These are phyloP conservation scores for Aspergillus arachidicola DNA, from an alignment of 2,329 filamentous ascomycete genomes.

Conservation along the genomic window DNA sequence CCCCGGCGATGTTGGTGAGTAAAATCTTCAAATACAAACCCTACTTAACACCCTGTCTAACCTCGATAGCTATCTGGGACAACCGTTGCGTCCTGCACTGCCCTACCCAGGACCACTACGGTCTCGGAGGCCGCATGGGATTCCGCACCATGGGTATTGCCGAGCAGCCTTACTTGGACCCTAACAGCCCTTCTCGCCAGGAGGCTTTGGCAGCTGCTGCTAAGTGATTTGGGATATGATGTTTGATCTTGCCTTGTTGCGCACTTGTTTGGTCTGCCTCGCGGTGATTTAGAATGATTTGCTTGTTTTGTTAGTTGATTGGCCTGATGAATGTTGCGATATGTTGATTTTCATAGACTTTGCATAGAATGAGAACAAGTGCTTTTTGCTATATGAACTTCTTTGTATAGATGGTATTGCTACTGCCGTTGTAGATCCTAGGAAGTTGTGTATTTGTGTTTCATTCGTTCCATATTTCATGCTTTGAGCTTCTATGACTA, in stretches of 20 bases:
- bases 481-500: not conserved
- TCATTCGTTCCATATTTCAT: not conserved
- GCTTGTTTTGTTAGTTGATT: not conserved
- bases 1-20: not conserved
- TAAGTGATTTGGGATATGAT: too few species aligned
- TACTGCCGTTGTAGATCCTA: not conserved
- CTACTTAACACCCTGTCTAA: not conserved
- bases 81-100: not conserved
- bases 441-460: not conserved
- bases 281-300: not conserved
- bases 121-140: not conserved
- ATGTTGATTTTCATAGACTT: not conserved
- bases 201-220: not conserved
- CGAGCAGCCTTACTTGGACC: not conserved
- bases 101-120: not conserved
- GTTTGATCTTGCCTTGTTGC: too few species aligned
- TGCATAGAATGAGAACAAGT: not conserved
- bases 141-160: not conserved
- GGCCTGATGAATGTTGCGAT: not conserved
- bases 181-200: not conserved
- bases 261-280: not conserved
- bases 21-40: not conserved
- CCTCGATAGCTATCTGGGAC: not conserved
- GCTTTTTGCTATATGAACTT: not conserved
- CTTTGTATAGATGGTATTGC: not conserved